These are phyloP conservation scores for Candida yuanshanica DNA, from an alignment of 805 yeast species.

Conservation along the genomic window DNA sequence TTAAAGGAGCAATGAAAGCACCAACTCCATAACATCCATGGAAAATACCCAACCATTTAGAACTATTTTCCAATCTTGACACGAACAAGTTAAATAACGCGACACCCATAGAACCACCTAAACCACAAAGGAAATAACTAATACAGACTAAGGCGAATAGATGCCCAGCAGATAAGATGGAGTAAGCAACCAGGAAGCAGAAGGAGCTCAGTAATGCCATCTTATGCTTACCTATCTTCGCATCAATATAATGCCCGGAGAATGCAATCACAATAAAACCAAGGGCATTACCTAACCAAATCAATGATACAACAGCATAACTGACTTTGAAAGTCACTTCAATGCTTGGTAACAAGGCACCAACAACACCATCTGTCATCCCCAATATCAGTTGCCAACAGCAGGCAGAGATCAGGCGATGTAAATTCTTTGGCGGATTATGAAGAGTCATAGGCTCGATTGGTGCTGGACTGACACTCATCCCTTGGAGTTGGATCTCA, in stretches of 20 bases:
- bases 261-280: constrained; percentile 49
- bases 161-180: constrained; percentile 43
- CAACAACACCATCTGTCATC: constrained; percentile 51
- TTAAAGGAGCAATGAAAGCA: constrained; percentile 54
- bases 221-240: constrained; percentile 33
- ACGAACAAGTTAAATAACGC: constrained; percentile 50
- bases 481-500: not conserved
- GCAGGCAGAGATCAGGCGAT: constrained; percentile 36
- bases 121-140: constrained; percentile 53
- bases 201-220: constrained; percentile 35
- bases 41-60: constrained; percentile 45
- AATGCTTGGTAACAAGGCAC: constrained; percentile 52
- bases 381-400: constrained; percentile 39
- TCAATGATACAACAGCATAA: constrained; percentile 49
- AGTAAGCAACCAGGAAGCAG: constrained; percentile 35
- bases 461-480: not conserved
- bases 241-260: constrained; percentile 40
- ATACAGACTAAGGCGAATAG: constrained; percentile 42
- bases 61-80: constrained; percentile 35
- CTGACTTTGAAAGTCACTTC: constrained; percentile 42
- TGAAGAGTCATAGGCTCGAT: constrained; percentile 29
- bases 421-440: constrained; percentile 38
- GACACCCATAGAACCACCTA: constrained; percentile 44
- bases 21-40: constrained; percentile 65
- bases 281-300: constrained; percentile 54